phyloP scores from a whole-genome alignment of 1,284 basidiomycete species.

The Rhodotorula sp. region DNA sequence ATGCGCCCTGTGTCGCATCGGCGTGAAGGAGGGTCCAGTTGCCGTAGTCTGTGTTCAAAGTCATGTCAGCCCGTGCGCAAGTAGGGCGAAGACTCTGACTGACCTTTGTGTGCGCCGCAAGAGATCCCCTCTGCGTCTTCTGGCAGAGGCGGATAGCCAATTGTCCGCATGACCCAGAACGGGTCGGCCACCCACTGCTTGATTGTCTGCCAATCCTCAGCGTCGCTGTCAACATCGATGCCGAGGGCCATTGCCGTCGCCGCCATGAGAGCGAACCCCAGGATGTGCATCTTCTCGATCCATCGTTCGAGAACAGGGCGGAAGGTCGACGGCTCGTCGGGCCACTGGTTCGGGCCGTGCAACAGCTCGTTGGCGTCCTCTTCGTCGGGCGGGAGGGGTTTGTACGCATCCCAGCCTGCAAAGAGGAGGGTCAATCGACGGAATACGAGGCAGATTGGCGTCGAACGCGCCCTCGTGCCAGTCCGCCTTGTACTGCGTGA shows the following conservation, averaged over 20 bases:
- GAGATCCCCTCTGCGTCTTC: conserved; percentile 72
- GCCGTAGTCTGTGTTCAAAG: conserved; percentile 63
- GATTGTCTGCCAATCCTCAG: conserved; percentile 59
- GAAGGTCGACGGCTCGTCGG: conserved; percentile 56
- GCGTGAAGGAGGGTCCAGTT: conserved; percentile 76
- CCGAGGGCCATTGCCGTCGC: conserved; percentile 78
- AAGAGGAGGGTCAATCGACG: neutral
- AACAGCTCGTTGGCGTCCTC: conserved; percentile 69
- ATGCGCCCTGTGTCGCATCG: conserved; percentile 71
- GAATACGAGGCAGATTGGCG: no score
- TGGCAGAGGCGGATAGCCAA: conserved; percentile 81
- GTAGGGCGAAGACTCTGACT: no score
- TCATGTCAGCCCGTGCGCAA: no score
- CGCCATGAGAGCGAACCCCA: conserved; percentile 75
- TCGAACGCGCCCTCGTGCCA: conserved; percentile 16
- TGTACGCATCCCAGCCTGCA: conserved; percentile 9
- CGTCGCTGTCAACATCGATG: conserved; percentile 54
- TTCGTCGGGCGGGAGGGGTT: conserved; percentile 54
- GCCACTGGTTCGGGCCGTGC: conserved; percentile 84
- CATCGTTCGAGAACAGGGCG: conserved; percentile 65
- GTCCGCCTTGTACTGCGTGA: conserved; percentile 68
- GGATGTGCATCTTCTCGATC: conserved; percentile 75
- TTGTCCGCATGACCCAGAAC: conserved; percentile 77
- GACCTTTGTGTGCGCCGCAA: conserved; percentile 62
- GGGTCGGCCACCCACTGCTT: conserved; percentile 69